Conservation (phyloP, 331 rosid species). For the Rosa hybrid region DNA sequence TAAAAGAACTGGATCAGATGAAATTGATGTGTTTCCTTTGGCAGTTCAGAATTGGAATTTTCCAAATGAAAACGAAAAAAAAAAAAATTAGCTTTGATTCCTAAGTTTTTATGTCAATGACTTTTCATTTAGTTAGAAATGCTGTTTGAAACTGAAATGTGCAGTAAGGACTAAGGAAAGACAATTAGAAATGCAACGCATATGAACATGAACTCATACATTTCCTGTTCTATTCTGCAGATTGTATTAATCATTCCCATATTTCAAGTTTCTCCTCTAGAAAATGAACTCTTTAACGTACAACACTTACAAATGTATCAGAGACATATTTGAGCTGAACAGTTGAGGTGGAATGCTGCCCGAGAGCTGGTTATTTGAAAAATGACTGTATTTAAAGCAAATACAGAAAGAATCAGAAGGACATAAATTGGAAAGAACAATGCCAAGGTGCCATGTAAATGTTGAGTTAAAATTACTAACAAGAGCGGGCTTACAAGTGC, state of each 20-base stretch:
- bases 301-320: conserved; percentile 62
- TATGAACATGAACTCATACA: neutral
- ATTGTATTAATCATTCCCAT: neutral
- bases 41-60: neutral
- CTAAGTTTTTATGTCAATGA: neutral
- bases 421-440: neutral
- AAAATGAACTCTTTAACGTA: neutral
- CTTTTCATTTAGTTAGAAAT: neutral
- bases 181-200: neutral
- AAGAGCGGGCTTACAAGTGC: conserved; percentile 66
- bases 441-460: neutral
- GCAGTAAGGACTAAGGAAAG: neutral
- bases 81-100: neutral
- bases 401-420: conserved; percentile 25
- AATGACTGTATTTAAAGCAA: conserved; percentile 48
- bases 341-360: conserved; percentile 52
- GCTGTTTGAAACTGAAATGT: neutral
- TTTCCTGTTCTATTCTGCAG: neutral
- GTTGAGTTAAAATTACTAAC: neutral
- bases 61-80: neutral
- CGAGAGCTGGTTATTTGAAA: conserved; percentile 57
- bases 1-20: neutral
- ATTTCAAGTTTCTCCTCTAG: neutral
- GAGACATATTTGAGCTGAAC: conserved; percentile 53
- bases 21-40: neutral